Evolutionary conservation across 1,284 basidiomycete genomes (phyloP), one percentile per base, ranked within the genome.

Genomic region (Cutaneotrichosporon arboriforme): DNA sequence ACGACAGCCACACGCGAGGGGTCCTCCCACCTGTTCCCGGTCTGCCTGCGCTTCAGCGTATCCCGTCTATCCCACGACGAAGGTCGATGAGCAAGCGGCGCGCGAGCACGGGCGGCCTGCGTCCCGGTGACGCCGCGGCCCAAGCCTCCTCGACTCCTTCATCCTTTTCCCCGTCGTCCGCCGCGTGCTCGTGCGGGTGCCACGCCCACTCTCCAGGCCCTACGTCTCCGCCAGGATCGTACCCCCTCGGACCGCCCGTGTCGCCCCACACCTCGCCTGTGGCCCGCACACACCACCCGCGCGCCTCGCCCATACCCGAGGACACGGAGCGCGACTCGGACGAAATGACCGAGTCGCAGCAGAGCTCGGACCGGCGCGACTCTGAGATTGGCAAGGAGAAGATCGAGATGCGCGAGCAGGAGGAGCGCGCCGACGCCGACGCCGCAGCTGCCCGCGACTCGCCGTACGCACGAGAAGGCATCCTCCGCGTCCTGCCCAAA

Each of bases 251-350:
- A 5, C 26, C 26, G 26, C 26, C 26, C 26, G 26, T 31, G 26
- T 31, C 26, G 26, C 26, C 26, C 7, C 26, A 31, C 26, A 31
- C 26, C 26, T 31, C 26, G 10, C 26, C 26, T 7, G 26, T 31
- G 7, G 26, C 26, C 7, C 26, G 26, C 26, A 31, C 26, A 10
- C 26, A 31, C 26, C 12, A 3, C 14, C 39, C 31, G 12, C 17
- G 39, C 17, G 34, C 47, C 9, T 49, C 47, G 15, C 47, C 47
- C 13, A 39, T 49, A 5, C 47, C 47, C n/a, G 47, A 49, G 23
- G 47, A 22, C 12, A 33, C 13, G 8, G 47, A 46, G 36, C 36
- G 34, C 12, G 8, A 37, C 12, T 46, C 45, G 12, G 35, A 37
- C 21, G 45, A 38, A 20, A 31, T 13, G 20, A 21, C 45, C 1